Evolutionary conservation across 805 yeast genomes (phyloP).

Genomic region (Jamesozyma lodderae): DNA sequence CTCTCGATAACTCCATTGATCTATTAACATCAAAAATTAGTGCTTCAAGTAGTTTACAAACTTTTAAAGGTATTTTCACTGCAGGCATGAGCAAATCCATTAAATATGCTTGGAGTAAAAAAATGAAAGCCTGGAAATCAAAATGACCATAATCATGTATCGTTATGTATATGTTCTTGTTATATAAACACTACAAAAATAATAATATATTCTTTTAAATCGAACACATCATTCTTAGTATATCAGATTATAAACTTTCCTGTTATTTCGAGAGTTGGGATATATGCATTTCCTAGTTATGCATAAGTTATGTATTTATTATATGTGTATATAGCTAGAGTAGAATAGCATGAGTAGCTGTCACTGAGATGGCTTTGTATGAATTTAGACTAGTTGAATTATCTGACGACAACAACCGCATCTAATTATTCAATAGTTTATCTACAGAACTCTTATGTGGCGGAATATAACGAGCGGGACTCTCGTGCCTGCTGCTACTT

Average conservation of each 20-base stretch:
- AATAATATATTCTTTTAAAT: neutral
- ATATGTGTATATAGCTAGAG: too few relatives aligned
- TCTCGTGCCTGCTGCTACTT: constrained; percentile 19
- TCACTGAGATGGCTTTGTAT: too few relatives aligned
- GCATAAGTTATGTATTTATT: too few relatives aligned
- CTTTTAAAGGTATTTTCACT: constrained; percentile 73
- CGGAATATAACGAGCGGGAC: constrained; percentile 13
- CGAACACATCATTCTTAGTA: too few relatives aligned
- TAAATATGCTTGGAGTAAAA: constrained; percentile 70
- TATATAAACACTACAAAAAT: too few relatives aligned
- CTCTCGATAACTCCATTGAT: constrained; percentile 29
- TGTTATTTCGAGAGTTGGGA: too few relatives aligned
- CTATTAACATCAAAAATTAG: constrained; percentile 48
- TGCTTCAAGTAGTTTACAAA: constrained; percentile 65
- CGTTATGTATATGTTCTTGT: neutral
- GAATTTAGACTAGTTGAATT: too few relatives aligned
- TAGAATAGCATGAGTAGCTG: too few relatives aligned
- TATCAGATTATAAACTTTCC: too few relatives aligned
- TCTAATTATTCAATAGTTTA: constrained; percentile 6
- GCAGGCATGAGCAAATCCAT: constrained; percentile 72
- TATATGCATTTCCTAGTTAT: too few relatives aligned
- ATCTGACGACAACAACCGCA: too few relatives aligned
- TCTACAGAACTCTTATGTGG: constrained; percentile 13
- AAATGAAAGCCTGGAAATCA: constrained; percentile 30
- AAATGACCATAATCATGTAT: neutral